Base-by-base conservation (phyloP, 208 protist species). In the Leishmania gerbilli region DNA sequence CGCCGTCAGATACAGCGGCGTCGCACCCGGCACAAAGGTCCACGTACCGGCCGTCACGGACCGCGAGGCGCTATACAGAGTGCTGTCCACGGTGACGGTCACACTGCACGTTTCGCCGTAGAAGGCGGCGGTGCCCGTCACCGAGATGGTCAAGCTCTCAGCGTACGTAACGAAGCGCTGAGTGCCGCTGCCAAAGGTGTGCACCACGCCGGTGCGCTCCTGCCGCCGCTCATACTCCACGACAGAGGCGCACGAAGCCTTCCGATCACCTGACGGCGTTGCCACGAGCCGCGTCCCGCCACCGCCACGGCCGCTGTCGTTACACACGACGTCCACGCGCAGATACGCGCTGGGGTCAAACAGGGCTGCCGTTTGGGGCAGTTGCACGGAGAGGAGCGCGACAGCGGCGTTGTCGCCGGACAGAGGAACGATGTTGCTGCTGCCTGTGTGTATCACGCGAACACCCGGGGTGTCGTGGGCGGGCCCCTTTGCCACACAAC, bases 121-220 rank as follows among this genome's bases (percentile, higher is more conserved):
- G 47, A 87, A 83, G 49, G 79, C 79, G 31, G 79, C 76, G 31
- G 42, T 87, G 53, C 75, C 75, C 3, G 79, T 79, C 13, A 62
- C 84, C 42, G 75, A 67, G 65, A 87, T 62, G 31, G 60, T 81
- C 74, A 87, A 65, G 62, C 37, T 84, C 47, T 82, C 75, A 0
- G 84, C 78, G 76, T 87, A 87, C 34, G 84, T 87, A n/a, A 80
- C 69, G 55, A 81, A 80, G 79, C 42, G 80, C 71, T 78, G 79
- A 55, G 40, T 34, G 27, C 55, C 37, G 8, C 24, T 19, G 74
- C 21, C 55, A 49, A 51, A 9, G 7, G 74, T 77, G 74, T 77
- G 56, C 74, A 15, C 19, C 74, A 40, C 47, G 19, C 84, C 84
- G 27, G 79, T 83, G 56, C 84, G 84, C 79, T 87, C 84, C 8